A percentile compares a stretch with the other conserved stretches of the same genome.
These are phyloP conservation scores for Phytophthora meadii DNA, from an alignment of 352 stramenopile species.

Conservation along the genomic window DNA sequence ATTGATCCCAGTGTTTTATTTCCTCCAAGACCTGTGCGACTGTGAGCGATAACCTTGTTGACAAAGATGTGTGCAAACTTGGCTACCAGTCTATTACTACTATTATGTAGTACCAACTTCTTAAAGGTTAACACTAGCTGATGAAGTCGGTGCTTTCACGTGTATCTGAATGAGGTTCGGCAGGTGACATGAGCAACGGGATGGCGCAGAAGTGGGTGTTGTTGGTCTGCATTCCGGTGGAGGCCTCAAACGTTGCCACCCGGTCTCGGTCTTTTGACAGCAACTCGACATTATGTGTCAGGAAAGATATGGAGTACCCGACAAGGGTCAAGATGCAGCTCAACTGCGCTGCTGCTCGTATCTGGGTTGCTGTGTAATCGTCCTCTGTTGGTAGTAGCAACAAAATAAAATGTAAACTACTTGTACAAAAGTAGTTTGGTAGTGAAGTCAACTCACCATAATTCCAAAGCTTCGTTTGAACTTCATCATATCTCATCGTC, in stretches of 20 bases:
- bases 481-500: slow-evolving; percentile 37
- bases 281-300: slow-evolving; percentile 36
- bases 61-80: not conserved
- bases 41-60: too few species aligned
- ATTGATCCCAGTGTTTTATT: too few species aligned
- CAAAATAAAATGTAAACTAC: not conserved
- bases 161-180: slow-evolving; percentile 8
- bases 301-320: slow-evolving; percentile 59
- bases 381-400: slow-evolving; percentile 15
- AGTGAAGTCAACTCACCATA: slow-evolving; percentile 35
- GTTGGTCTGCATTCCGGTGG: slow-evolving; percentile 24
- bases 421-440: too few species aligned
- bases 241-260: slow-evolving; percentile 25
- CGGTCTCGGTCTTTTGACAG: slow-evolving; percentile 22
- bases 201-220: slow-evolving; percentile 29
- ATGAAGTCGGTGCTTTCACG: slow-evolving; percentile 20
- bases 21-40: too few species aligned
- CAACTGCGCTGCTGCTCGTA: slow-evolving; percentile 51
- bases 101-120: too few species aligned
- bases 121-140: not conserved
- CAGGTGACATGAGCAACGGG: slow-evolving; percentile 32
- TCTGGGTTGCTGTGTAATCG: slow-evolving; percentile 43
- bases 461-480: slow-evolving; percentile 53
- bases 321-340: slow-evolving; percentile 64
- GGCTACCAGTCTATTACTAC: not conserved